Conservation (phyloP, 129 eudicot species). For the Flaveria trinervia region DNA sequence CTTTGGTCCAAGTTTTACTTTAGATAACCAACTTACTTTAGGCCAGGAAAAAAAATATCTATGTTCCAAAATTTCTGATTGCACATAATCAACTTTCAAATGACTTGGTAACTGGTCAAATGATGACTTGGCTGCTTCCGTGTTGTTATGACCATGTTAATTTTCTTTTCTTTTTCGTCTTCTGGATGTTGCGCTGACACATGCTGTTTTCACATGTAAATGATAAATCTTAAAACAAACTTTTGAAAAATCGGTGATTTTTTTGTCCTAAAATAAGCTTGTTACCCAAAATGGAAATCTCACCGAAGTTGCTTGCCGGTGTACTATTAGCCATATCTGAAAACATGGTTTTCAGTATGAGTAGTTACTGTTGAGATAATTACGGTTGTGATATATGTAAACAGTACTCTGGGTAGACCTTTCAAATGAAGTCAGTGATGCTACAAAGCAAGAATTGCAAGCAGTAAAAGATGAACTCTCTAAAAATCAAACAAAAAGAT, state of each 20-base stretch:
- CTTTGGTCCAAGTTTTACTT: background rate
- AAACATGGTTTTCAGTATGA: constrained; percentile 6
- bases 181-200: background rate
- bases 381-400: constrained; percentile 24
- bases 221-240: background rate
- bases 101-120: background rate
- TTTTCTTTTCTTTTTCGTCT: background rate
- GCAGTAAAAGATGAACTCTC: constrained; percentile 56
- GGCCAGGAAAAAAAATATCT: background rate
- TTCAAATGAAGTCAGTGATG: constrained; percentile 52
- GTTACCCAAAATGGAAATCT: background rate
- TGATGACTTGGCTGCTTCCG: background rate
- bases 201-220: background rate
- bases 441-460: constrained; percentile 52
- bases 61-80: background rate
- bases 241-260: background rate
- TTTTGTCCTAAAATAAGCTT: background rate
- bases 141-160: background rate
- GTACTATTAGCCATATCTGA: background rate
- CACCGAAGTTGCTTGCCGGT: background rate
- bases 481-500: constrained; percentile 60
- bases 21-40: background rate
- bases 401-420: constrained; percentile 79
- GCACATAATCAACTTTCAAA: background rate
- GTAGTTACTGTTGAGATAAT: background rate